A percentile compares a stretch with the other conserved stretches of the same genome.
Conservation (phyloP, 2,329 filamentous ascomycete species). For the Colletotrichum lini region DNA sequence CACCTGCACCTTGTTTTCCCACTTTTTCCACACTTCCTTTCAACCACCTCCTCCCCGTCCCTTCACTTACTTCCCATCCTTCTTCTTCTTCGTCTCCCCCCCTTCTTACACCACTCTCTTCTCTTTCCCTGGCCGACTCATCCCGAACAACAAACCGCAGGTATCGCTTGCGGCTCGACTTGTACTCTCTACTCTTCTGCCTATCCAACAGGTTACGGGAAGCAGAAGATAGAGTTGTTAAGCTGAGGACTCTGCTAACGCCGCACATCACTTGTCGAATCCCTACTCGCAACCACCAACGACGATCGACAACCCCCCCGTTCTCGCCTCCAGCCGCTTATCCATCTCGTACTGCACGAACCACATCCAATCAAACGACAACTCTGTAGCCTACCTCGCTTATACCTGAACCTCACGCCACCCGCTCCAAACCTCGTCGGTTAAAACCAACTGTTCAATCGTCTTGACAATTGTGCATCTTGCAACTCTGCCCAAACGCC, state of each 20-base stretch:
- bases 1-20: constrained; percentile 31
- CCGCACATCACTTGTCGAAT: neutral
- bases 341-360: constrained; percentile 26
- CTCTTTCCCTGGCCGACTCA: constrained; percentile 30
- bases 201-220: constrained; percentile 20
- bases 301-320: constrained; percentile 27
- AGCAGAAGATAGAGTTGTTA: constrained; percentile 12
- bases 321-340: constrained; percentile 24
- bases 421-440: neutral
- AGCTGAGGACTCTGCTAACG: constrained; percentile 17
- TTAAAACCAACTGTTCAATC: neutral
- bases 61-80: constrained; percentile 14
- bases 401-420: constrained; percentile 20
- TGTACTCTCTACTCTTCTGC: neutral
- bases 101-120: constrained; percentile 36
- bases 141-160: constrained; percentile 16
- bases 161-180: constrained; percentile 6
- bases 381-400: constrained; percentile 3
- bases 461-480: neutral
- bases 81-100: constrained; percentile 38
- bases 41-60: constrained; percentile 37
- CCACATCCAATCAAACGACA: constrained; percentile 13
- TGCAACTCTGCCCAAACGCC: neutral
- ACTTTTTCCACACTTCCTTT: constrained; percentile 38
- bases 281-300: constrained; percentile 19